These are phyloP conservation scores for Phellopilus nigrolimitatus DNA, from an alignment of 1,284 basidiomycete species.

Conservation along the genomic window DNA sequence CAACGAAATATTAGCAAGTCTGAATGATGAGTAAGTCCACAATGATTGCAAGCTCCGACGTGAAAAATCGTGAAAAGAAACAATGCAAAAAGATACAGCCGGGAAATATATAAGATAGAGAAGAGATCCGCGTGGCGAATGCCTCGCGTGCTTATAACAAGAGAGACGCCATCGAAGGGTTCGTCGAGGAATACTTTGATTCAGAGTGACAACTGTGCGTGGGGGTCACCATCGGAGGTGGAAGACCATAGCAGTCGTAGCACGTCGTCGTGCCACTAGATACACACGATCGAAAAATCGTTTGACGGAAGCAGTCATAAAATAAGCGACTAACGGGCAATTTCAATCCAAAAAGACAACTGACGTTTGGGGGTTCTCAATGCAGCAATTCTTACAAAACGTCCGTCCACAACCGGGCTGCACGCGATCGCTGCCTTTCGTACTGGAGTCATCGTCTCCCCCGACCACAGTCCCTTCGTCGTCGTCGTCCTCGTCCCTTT, in stretches of 20 bases:
- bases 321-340: slow-evolving; percentile 21
- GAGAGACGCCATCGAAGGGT: slow-evolving; percentile 12
- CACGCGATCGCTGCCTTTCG: slow-evolving; percentile 15
- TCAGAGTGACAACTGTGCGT: neutral
- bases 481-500: slow-evolving; percentile 21
- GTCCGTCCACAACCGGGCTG: slow-evolving; percentile 29
- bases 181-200: slow-evolving; percentile 1
- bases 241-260: slow-evolving; percentile 22
- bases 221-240: slow-evolving; percentile 12
- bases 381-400: slow-evolving; percentile 31
- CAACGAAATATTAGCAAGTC: no score
- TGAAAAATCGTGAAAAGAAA: no score
- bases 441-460: slow-evolving; percentile 4
- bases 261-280: slow-evolving; percentile 21
- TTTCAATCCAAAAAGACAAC: slow-evolving; percentile 1
- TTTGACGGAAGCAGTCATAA: neutral
- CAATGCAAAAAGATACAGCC: no score
- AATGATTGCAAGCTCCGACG: no score
- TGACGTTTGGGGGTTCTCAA: slow-evolving; percentile 30
- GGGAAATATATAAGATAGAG: no score
- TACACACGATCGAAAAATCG: neutral
- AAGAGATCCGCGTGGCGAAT: no score
- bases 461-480: slow-evolving; percentile 8
- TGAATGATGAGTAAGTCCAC: no score
- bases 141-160: no score